phyloP scores from a whole-genome alignment of 2,329 filamentous ascomycete genomes.

The Bipolaris victoriae region DNA sequence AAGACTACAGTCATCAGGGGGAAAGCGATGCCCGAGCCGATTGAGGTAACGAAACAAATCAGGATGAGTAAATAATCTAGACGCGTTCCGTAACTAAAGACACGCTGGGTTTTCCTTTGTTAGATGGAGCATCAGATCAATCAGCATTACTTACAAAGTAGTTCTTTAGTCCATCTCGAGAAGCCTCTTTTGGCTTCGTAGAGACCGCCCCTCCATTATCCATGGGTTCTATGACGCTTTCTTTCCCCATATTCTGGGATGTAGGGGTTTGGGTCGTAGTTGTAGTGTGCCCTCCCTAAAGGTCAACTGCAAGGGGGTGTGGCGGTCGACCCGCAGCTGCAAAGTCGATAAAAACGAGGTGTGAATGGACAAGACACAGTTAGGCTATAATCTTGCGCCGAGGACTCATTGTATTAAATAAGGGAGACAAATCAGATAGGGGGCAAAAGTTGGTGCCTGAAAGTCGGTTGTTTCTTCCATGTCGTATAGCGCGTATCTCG shows the following conservation, averaged over 20 bases:
- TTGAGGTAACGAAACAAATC: constrained; percentile 36
- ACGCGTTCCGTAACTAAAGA: constrained; percentile 42
- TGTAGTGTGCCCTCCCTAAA: constrained; percentile 7
- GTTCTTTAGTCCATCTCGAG: constrained; percentile 33
- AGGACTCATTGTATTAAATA: neutral
- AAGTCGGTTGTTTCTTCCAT: neutral
- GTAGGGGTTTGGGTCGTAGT: constrained; percentile 9
- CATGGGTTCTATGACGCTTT: constrained; percentile 2
- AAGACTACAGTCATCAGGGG: constrained; percentile 67
- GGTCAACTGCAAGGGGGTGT: constrained; percentile 8
- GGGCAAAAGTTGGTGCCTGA: neutral
- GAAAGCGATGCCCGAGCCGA: constrained; percentile 47
- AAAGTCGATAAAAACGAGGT: constrained; percentile 3
- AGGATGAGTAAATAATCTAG: constrained; percentile 41
- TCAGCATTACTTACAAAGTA: constrained; percentile 39
- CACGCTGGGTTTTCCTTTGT: constrained; percentile 32
- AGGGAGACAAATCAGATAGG: neutral
- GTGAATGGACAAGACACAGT: neutral
- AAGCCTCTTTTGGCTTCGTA: constrained; percentile 24
- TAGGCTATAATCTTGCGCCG: neutral
- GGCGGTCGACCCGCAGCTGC: neutral
- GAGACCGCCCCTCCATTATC: constrained; percentile 13
- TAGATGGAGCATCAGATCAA: neutral
- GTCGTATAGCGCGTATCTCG: neutral
- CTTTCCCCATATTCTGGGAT: neutral